Conservation (phyloP, 371 early-diverging fungal species). For the Mucor mucedo region DNA sequence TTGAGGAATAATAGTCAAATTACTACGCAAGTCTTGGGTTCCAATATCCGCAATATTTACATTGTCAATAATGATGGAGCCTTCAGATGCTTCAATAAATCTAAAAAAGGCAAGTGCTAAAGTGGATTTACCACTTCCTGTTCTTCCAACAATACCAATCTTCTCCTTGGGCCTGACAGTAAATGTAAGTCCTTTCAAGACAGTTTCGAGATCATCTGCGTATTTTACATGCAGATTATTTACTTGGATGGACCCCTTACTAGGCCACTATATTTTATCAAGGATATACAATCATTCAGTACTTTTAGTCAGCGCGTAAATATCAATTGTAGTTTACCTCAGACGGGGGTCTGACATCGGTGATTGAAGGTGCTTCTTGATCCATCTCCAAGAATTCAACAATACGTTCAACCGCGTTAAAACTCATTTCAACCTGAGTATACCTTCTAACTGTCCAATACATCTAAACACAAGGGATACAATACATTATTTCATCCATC, state of each 20-base stretch:
- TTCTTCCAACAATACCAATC: constrained; percentile 73
- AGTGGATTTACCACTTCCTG: constrained; percentile 82
- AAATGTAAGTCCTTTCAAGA: constrained; percentile 61
- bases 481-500: too few relatives aligned
- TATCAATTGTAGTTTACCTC: constrained; percentile 36
- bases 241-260: constrained; percentile 67
- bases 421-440: constrained; percentile 79
- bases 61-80: constrained; percentile 75
- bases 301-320: neutral
- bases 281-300: too few relatives aligned
- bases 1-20: constrained; percentile 80
- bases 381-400: constrained; percentile 78
- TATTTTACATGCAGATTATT: constrained; percentile 62
- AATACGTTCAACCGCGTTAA: constrained; percentile 87
- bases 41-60: constrained; percentile 75
- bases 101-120: constrained; percentile 77
- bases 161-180: constrained; percentile 55
- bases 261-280: constrained; percentile 58
- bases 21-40: constrained; percentile 68
- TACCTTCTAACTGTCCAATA: constrained; percentile 73
- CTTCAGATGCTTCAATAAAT: constrained; percentile 69
- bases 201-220: constrained; percentile 62
- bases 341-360: constrained; percentile 57
- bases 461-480: constrained; percentile 28
- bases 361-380: constrained; percentile 72